These are phyloP conservation scores for Morella rubra DNA, from an alignment of 306 rosid species.

Conservation along the genomic window DNA sequence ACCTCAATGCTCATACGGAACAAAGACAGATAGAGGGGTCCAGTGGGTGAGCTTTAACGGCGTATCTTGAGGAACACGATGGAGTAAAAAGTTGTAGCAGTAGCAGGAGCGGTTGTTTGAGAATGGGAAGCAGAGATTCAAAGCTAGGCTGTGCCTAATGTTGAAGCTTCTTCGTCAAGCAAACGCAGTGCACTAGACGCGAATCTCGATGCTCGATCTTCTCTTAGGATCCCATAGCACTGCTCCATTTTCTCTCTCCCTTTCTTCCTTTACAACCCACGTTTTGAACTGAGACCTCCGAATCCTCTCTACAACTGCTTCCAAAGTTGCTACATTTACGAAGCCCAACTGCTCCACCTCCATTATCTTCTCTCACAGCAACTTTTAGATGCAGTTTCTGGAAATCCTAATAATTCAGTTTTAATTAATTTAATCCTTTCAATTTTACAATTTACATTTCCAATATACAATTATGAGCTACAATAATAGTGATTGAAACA, in stretches of 20 bases:
- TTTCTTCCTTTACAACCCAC: not conserved
- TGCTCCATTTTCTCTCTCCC: not conserved
- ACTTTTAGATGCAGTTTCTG: no score
- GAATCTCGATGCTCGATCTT: not conserved
- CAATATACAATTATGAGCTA: no score
- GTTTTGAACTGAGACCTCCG: not conserved
- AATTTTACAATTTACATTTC: no score
- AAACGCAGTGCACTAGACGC: not conserved
- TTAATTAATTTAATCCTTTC: no score
- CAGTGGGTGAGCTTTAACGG: constrained; percentile 48
- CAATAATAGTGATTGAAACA: no score
- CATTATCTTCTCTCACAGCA: not conserved
- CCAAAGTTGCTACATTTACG: not conserved
- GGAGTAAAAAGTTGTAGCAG: constrained; percentile 15
- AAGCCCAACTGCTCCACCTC: not conserved
- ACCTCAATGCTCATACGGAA: not conserved
- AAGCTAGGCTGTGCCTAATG: constrained; percentile 22
- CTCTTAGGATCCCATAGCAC: not conserved
- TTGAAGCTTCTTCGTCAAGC: constrained; percentile 38
- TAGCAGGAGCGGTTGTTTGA: constrained; percentile 9
- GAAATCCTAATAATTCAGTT: no score
- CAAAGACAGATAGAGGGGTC: not conserved
- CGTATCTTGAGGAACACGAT: constrained; percentile 54
- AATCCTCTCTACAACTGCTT: not conserved
- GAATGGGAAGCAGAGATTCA: constrained; percentile 40